Base-by-base conservation (phyloP, 139 green algal genomes). In the Limnomonas spitsbergensis region DNA sequence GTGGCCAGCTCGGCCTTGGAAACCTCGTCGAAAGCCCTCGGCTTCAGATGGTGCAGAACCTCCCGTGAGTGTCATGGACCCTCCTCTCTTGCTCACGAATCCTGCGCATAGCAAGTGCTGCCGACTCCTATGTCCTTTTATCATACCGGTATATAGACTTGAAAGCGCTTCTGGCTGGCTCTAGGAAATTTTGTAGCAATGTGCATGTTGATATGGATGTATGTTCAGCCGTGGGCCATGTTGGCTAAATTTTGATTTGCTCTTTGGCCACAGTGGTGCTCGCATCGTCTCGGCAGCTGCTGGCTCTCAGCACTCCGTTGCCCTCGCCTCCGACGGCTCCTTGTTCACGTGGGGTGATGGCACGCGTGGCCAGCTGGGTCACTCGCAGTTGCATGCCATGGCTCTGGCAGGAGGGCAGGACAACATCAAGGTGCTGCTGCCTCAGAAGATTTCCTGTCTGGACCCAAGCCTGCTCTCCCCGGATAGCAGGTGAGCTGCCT, bases 311-410 rank as follows among this genome's bases (percentile, higher is more conserved):
- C 93, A 97, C 79, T 93, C 88, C 7, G 80, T 95, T 71, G 91
- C 90, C 3, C 85, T 96, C 37, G 89, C 88, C 0, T 82, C 83
- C 34, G 89, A 95, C 69, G 93, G 93, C 27, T 90, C 85, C 20
- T 81, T 97, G 1, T 96, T 90, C 81, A 92, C 89, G 0, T 97
- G 92, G 92, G 91, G 91, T 27, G 80, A 88, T 69, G 86, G 84
- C 6, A 73, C 40, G 0, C 78, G 75, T 54, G 91, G 91, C 1
- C 91, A 95, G 86, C 88, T 95, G 14, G 91, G 91, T 3, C 88
- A 94, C 77, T 76, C 40, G 0, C 37, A 78, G 29, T 67, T 92
- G 61, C 82, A 89, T 27, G 70, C 70, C 6, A 29, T 47, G 4
- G 70, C 39, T 26, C 4, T 67, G 39, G 6, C n/a, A 14, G 4